A percentile compares a stretch with the other conserved stretches of the same genome.
Conservation (phyloP, 164 flowering plant genomes). For the Vitis amurensis region DNA sequence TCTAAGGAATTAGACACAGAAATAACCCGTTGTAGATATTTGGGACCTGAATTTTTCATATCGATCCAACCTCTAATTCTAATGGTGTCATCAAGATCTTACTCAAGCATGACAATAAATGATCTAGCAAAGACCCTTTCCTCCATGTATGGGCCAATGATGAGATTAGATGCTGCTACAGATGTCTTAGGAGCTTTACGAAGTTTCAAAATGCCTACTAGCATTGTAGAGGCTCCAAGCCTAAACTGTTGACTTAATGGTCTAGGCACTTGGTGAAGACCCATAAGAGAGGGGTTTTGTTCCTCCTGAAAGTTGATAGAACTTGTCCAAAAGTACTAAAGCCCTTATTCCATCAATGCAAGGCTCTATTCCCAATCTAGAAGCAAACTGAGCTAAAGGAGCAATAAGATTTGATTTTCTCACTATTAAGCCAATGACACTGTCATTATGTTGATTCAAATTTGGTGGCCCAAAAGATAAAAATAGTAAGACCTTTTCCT, state of each 20-base stretch:
- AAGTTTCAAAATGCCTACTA: constrained; percentile 37
- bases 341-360: no score
- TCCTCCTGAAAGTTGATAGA: no score
- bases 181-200: constrained; percentile 17
- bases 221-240: constrained; percentile 48
- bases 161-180: constrained; percentile 24
- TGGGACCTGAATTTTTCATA: constrained; percentile 8
- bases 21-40: constrained; percentile 58
- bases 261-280: constrained; percentile 47
- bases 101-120: constrained; percentile 60
- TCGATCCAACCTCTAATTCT: no score
- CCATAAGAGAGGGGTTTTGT: constrained; percentile 53
- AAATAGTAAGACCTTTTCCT: constrained; percentile 53
- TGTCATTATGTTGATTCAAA: constrained; percentile 44
- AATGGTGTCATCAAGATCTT: constrained; percentile 30
- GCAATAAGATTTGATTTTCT: constrained; percentile 64
- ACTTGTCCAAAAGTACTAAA: no score
- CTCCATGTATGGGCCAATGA: constrained; percentile 13
- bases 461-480: constrained; percentile 65
- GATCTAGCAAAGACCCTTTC: constrained; percentile 30
- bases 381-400: constrained; percentile 67
- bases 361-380: constrained; percentile 24
- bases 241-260: constrained; percentile 22
- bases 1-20: constrained; percentile 63
- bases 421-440: constrained; percentile 60